Conservation (phyloP, 768 basidiomycete species). For the Amanita brunnescens region DNA sequence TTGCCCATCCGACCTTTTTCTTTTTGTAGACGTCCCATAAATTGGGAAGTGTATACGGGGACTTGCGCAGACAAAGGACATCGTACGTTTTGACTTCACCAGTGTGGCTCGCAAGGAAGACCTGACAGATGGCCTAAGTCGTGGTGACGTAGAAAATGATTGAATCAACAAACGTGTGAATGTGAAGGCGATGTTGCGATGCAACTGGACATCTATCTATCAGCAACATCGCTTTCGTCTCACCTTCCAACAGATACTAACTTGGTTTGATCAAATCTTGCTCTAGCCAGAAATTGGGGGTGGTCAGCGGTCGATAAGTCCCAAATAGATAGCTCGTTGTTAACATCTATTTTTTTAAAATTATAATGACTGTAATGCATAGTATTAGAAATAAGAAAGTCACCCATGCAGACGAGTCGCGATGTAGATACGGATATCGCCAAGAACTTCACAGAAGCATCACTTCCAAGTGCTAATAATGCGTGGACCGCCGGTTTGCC, state of each 20-base stretch:
- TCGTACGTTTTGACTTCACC: conserved; percentile 70
- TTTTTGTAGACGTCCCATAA: conserved; percentile 71
- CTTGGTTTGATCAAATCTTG: conserved; percentile 42
- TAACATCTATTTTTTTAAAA: conserved; percentile 34
- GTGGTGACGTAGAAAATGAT: background rate
- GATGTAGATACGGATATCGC: conserved; percentile 48
- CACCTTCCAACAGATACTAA: conserved; percentile 14
- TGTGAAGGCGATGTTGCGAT: conserved; percentile 61
- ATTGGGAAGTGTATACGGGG: conserved; percentile 63
- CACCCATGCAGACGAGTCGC: conserved; percentile 58
- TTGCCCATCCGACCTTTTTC: conserved; percentile 38
- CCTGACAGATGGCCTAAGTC: conserved; percentile 20
- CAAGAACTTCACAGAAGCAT: conserved; percentile 45
- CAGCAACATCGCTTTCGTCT: background rate
- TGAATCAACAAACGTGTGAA: conserved; percentile 46
- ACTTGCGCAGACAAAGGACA: conserved; percentile 55
- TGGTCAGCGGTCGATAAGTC: conserved; percentile 43
- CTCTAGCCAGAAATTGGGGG: conserved; percentile 43
- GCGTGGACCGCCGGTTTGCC: conserved; percentile 60
- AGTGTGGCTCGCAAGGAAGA: conserved; percentile 38
- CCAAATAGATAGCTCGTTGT: conserved; percentile 51
- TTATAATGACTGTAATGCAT: conserved; percentile 2
- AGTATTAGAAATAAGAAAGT: conserved; percentile 6
- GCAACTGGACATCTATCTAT: conserved; percentile 29
- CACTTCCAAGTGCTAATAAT: conserved; percentile 37